Base-by-base conservation (phyloP, 2,329 filamentous ascomycete species). In the Anisogramma anomala region DNA sequence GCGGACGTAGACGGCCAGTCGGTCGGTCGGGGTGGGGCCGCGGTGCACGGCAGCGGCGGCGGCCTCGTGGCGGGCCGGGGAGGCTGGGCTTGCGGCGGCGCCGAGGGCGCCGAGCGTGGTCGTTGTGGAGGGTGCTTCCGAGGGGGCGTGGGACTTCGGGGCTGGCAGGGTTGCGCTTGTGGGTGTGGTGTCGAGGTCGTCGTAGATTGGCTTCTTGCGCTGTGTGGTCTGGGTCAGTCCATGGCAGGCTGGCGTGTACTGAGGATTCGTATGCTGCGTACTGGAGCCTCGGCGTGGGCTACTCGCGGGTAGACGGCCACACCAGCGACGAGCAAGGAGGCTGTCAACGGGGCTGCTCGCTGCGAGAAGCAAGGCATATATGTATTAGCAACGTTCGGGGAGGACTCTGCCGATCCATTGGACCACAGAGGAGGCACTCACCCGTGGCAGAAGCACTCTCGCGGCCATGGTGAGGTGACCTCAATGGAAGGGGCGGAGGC, bases 1-100 rank as follows among this genome's bases (percentile, higher is more conserved):
- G 54, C 84, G 79, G 57, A 98, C 82, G 59, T 95, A 79, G 25
- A 71, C 72, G 45, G 91, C 86, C 27, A 98, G 76, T 36, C 87
- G 82, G 63, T 94, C 88, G 50, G 91, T 96, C 11, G 87, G 87
- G 17, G 87, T 86, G 11, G 85, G 84, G 48, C 67, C 63, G 46
- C 59, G 59, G 36, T 57, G 52, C 42, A 58, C 34, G 35, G 30
- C n/a, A 23, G n/a, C 6, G 14, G 22, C 15, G 30, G n/a, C 25
- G 17, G 28, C 37, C 51, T 42, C 39, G 32, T 55, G 40, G 45
- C 48, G 54, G 52, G 50, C 49, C 50, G 41, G 53, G 47, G 51
- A 54, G 51, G 49, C 42, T 46, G 60, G 60, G 33, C 55, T 37
- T 43, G 39, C 45, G 20, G 49, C 46, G 53, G 56, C 51, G 49